A percentile compares a stretch with the other conserved stretches of the same genome.
phyloP scores from a whole-genome alignment of 257 asterid species.

The Przewalskia tangutica region DNA sequence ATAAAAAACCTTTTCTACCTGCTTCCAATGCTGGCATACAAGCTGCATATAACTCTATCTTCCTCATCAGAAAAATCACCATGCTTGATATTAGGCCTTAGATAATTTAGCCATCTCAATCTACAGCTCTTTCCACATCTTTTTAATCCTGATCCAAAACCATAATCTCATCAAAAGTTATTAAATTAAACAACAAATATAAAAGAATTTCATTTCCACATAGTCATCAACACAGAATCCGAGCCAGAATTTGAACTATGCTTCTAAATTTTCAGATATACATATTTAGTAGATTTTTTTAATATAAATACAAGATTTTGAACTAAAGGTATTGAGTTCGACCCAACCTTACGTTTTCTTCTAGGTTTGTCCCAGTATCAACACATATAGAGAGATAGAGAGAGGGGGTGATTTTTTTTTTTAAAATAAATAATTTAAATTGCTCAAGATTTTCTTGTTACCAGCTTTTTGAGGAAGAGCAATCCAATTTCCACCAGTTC shows the following conservation, averaged over 20 bases:
- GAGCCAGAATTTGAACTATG: too few species aligned
- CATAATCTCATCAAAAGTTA: neutral
- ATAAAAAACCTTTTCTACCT: slow-evolving; percentile 1
- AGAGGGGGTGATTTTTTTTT: too few species aligned
- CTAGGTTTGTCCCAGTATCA: too few species aligned
- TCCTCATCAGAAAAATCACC: slow-evolving; percentile 21
- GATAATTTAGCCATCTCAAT: slow-evolving; percentile 23
- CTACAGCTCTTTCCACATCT: slow-evolving; percentile 25
- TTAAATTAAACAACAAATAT: neutral
- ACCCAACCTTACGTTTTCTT: too few species aligned
- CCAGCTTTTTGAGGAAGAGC: slow-evolving; percentile 21
- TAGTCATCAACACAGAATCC: neutral
- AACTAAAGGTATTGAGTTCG: too few species aligned
- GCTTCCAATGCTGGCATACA: slow-evolving; percentile 22
- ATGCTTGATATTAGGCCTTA: slow-evolving; percentile 15
- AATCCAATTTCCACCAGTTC: slow-evolving; percentile 19
- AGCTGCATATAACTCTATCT: slow-evolving; percentile 17
- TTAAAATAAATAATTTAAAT: too few species aligned
- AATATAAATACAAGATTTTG: too few species aligned
- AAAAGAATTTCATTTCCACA: neutral
- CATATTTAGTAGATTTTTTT: too few species aligned
- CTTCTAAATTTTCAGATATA: too few species aligned
- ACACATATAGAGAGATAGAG: too few species aligned
- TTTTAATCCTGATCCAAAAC: slow-evolving; percentile 9
- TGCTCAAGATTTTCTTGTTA: neutral